A percentile compares a stretch with the other conserved stretches of the same genome.
phyloP scores from a whole-genome alignment of 495 filamentous ascomycete species.

The Neurospora sp. region DNA sequence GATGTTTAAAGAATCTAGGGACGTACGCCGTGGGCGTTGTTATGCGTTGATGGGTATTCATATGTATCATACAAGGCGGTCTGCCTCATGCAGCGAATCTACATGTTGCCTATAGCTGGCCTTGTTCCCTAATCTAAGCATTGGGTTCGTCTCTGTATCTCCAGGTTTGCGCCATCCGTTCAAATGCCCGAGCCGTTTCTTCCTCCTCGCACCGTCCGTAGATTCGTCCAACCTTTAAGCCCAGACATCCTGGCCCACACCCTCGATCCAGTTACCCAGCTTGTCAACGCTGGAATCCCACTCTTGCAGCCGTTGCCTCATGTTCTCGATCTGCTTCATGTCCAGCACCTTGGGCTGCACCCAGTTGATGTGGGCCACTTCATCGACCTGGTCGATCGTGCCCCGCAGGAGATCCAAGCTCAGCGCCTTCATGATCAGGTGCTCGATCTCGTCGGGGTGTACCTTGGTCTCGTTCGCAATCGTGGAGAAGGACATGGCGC shows the following conservation, averaged over 20 bases:
- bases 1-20: neutral
- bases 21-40: neutral
- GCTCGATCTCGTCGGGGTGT: constrained; percentile 81
- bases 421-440: constrained; percentile 96
- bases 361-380: constrained; percentile 93
- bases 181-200: neutral
- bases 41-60: neutral
- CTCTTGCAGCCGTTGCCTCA: constrained; percentile 77
- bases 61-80: neutral
- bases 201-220: neutral
- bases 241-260: constrained; percentile 81
- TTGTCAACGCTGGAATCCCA: constrained; percentile 95
- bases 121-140: neutral
- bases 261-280: constrained; percentile 90
- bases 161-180: neutral
- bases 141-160: neutral
- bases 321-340: constrained; percentile 89
- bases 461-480: constrained; percentile 92
- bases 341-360: constrained; percentile 97
- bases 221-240: neutral
- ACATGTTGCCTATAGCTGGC: neutral
- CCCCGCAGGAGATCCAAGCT: constrained; percentile 83
- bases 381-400: constrained; percentile 91
- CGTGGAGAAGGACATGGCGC: constrained; percentile 79
- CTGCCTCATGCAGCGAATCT: neutral